Evolutionary conservation across 495 filamentous ascomycete species (phyloP).

Genomic region (Wilcoxina mikolae): DNA sequence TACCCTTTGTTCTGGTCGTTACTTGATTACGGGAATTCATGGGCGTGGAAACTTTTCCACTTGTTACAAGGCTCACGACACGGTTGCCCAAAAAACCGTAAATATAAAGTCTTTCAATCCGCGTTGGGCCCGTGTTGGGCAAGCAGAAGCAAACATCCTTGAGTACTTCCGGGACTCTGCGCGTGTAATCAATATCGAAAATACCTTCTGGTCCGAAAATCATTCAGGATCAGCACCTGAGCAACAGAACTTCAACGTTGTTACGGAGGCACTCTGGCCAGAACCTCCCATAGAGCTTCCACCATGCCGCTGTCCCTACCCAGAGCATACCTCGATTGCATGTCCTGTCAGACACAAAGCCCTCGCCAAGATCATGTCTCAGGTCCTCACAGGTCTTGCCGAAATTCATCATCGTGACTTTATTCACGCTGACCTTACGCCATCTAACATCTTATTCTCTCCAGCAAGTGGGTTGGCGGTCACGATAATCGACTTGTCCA

Average conservation of each 20-base stretch:
- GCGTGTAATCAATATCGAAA: neutral
- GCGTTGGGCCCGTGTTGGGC: neutral
- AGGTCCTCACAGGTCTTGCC: constrained; percentile 17
- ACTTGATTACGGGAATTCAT: neutral
- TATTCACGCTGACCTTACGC: constrained; percentile 28
- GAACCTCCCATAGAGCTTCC: neutral
- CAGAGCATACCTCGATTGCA: neutral
- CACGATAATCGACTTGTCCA: constrained; percentile 26
- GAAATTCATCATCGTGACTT: constrained; percentile 18
- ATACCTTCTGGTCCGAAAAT: neutral
- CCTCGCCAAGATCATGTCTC: constrained; percentile 23
- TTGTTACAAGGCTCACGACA: neutral
- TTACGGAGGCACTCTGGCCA: neutral
- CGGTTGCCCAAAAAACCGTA: neutral
- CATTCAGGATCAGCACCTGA: too few species aligned
- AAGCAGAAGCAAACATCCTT: neutral
- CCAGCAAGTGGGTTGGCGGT: constrained; percentile 10
- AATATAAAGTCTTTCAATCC: neutral
- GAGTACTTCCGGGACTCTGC: neutral
- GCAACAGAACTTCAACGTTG: neutral
- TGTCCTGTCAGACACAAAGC: constrained; percentile 20
- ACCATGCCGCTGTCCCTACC: neutral
- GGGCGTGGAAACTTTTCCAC: neutral
- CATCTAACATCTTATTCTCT: constrained; percentile 24
- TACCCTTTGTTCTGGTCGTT: neutral